Conservation (phyloP, 805 yeast genomes). For the Lipomyces chichibuensis region DNA sequence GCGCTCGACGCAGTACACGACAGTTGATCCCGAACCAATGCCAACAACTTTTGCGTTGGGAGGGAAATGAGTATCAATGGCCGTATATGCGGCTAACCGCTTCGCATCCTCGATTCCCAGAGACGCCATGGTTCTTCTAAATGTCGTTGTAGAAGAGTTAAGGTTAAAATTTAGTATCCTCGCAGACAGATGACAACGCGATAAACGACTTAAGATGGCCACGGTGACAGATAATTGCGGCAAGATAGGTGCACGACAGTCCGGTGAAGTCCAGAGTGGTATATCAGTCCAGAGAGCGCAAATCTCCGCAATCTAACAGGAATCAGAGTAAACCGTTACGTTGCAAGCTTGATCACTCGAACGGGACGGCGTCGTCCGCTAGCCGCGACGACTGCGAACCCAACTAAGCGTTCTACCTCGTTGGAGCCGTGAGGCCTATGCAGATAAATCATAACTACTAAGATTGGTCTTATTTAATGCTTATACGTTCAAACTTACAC, state of each 20-base stretch:
- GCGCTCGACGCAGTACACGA: constrained; percentile 94
- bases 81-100: constrained; percentile 83
- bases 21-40: constrained; percentile 96
- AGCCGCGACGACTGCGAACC: neutral
- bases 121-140: constrained; percentile 9
- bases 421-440: neutral
- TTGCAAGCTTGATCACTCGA: neutral
- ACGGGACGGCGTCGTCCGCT: constrained; percentile 1
- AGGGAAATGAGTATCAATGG: constrained; percentile 86
- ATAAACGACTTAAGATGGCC: neutral
- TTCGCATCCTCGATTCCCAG: constrained; percentile 72
- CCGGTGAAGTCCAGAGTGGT: neutral
- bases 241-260: neutral
- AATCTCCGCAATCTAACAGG: neutral
- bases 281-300: neutral
- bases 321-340: neutral
- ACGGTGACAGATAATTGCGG: neutral
- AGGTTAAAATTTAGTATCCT: neutral
- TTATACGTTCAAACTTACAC: neutral
- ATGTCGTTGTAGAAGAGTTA: neutral
- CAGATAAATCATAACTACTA: neutral
- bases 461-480: neutral
- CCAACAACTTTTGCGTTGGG: constrained; percentile 75
- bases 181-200: neutral
- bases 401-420: no score